These are phyloP conservation scores for Achaetomiella virescens DNA, from an alignment of 495 filamentous ascomycete genomes.

Conservation along the genomic window DNA sequence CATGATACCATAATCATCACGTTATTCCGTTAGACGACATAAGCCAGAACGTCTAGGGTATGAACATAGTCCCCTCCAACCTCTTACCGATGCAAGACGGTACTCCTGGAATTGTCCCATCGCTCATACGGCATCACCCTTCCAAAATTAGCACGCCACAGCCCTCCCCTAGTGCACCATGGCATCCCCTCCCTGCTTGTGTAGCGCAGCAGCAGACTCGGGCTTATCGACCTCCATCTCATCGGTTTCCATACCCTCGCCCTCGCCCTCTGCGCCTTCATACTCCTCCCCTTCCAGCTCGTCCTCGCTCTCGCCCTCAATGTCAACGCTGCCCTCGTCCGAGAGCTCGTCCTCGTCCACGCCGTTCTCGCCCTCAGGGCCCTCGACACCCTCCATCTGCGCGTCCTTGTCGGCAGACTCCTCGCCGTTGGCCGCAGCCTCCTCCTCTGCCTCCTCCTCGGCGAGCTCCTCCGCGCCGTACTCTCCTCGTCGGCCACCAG, in stretches of 20 bases:
- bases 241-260: conserved; percentile 59
- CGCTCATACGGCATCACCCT: neutral
- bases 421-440: conserved; percentile 39
- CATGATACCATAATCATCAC: neutral
- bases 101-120: conserved; percentile 4
- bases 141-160: neutral
- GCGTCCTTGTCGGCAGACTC: conserved; percentile 58
- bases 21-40: neutral
- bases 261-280: conserved; percentile 62
- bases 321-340: conserved; percentile 87
- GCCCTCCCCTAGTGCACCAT: conserved; percentile 9
- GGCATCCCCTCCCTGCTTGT: conserved; percentile 6
- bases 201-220: conserved; percentile 9
- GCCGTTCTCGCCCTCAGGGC: conserved; percentile 35
- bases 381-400: conserved; percentile 75
- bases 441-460: conserved; percentile 55
- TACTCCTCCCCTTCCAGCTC: conserved; percentile 83
- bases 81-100: conserved; percentile 11
- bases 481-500: conserved; percentile 74
- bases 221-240: conserved; percentile 68
- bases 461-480: conserved; percentile 85
- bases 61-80: conserved; percentile 8
- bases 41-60: conserved; percentile 19
- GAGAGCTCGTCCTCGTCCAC: conserved; percentile 68
- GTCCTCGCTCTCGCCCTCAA: conserved; percentile 82